A percentile compares a stretch with the other conserved stretches of the same genome.
Conservation (phyloP, 306 rosid genomes). For the Dalbergia cultrata region DNA sequence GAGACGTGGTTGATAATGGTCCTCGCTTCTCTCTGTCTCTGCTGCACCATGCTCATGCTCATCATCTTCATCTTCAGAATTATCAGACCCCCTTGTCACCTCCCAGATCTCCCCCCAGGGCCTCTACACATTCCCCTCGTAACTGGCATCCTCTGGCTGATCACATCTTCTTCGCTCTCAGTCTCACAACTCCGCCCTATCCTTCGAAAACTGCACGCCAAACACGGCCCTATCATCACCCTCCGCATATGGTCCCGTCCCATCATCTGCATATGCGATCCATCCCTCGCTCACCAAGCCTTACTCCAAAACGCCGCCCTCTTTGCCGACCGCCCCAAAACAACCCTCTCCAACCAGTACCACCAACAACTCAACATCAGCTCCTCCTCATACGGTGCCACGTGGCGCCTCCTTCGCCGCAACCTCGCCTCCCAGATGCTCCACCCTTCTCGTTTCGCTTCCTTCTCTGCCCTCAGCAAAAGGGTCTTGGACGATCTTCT, state of each 20-base stretch:
- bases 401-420: conserved; percentile 50
- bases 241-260: conserved; percentile 4
- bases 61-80: background rate
- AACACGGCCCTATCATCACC: conserved; percentile 46
- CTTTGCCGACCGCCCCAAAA: conserved; percentile 42
- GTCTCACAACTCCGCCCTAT: background rate
- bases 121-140: conserved; percentile 36
- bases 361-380: conserved; percentile 19
- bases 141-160: background rate
- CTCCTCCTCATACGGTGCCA: conserved; percentile 34
- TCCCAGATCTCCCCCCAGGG: conserved; percentile 23
- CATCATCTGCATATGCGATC: conserved; percentile 24
- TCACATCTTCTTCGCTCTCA: background rate
- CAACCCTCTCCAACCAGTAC: background rate
- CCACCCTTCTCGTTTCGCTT: background rate
- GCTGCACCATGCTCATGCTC: too few relatives aligned
- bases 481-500: conserved; percentile 31
- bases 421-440: conserved; percentile 42
- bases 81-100: background rate
- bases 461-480: conserved; percentile 26
- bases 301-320: conserved; percentile 33
- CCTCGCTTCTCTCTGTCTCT: too few relatives aligned
- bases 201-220: conserved; percentile 32
- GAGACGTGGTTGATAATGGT: too few relatives aligned
- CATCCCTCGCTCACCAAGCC: conserved; percentile 43